phyloP scores from a whole-genome alignment of 352 stramenopile species.

The Thraustochytrium sp. region DNA sequence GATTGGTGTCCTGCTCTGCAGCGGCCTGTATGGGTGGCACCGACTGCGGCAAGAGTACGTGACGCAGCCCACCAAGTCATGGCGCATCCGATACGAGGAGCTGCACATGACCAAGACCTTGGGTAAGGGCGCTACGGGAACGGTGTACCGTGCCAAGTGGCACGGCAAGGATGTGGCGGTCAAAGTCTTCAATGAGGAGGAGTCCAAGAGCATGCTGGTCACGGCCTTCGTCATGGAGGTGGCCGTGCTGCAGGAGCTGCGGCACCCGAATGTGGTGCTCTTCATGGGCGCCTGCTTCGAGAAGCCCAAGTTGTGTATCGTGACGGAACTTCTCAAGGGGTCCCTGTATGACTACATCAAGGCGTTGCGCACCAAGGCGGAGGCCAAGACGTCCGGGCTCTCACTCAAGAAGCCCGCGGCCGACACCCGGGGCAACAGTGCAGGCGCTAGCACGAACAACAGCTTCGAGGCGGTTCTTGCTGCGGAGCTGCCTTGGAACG shows the following conservation, averaged over 20 bases:
- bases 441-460: no score
- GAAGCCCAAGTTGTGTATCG: slow-evolving; percentile 88
- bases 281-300: slow-evolving; percentile 95
- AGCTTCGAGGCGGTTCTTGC: slow-evolving; percentile 46
- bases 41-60: neutral
- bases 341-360: slow-evolving; percentile 77
- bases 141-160: slow-evolving; percentile 35
- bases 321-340: slow-evolving; percentile 90
- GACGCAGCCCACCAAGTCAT: slow-evolving; percentile 42
- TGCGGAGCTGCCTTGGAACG: slow-evolving; percentile 71
- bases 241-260: slow-evolving; percentile 56
- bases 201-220: slow-evolving; percentile 33
- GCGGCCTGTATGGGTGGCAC: neutral
- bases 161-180: slow-evolving; percentile 41
- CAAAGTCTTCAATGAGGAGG: slow-evolving; percentile 37
- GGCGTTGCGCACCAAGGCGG: neutral
- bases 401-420: no score
- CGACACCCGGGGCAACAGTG: neutral
- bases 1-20: neutral
- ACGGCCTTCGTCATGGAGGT: slow-evolving; percentile 42
- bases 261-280: slow-evolving; percentile 95
- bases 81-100: slow-evolving; percentile 51
- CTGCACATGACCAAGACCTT: slow-evolving; percentile 13
- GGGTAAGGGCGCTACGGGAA: slow-evolving; percentile 2
- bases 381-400: neutral